These are phyloP conservation scores for Cordyceps farinosa DNA, from an alignment of 2,329 filamentous ascomycete genomes.

Conservation along the genomic window DNA sequence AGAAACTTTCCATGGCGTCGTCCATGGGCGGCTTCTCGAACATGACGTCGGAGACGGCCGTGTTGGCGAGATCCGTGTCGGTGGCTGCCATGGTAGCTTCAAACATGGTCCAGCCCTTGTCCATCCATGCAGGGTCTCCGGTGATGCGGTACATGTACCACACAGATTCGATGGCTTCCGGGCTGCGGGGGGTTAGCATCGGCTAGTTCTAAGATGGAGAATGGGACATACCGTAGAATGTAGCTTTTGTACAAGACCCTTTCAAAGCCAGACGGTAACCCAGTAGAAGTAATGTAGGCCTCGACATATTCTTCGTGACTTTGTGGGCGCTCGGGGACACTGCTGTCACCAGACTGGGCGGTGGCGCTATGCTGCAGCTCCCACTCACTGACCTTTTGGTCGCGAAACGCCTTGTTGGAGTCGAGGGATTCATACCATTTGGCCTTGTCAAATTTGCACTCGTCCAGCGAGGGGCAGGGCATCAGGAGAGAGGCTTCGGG, in stretches of 20 bases:
- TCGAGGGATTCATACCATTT: conserved; percentile 49
- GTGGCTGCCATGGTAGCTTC: conserved; percentile 65
- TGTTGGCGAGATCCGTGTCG: conserved; percentile 62
- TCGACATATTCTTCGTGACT: conserved; percentile 54
- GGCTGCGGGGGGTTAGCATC: conserved; percentile 42
- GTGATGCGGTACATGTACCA: conserved; percentile 92
- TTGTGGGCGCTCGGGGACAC: conserved; percentile 34
- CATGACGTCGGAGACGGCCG: conserved; percentile 64
- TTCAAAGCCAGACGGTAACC: conserved; percentile 50
- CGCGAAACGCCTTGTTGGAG: conserved; percentile 40
- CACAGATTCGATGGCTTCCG: conserved; percentile 83
- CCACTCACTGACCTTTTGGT: conserved; percentile 42
- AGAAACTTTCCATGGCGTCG: conserved; percentile 83
- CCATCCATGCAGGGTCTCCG: conserved; percentile 69
- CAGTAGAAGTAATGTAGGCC: conserved; percentile 40
- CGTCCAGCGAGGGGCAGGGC: conserved; percentile 45
- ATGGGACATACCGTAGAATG: conserved; percentile 55
- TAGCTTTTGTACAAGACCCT: conserved; percentile 47
- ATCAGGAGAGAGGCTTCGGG: conserved; percentile 48
- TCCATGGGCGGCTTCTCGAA: conserved; percentile 37
- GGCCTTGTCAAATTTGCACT: conserved; percentile 51
- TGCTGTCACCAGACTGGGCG: conserved; percentile 14
- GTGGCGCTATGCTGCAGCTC: conserved; percentile 36
- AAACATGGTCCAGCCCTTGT: conserved; percentile 87
- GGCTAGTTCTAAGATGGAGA: not conserved